Evolutionary conservation across 2,329 filamentous ascomycete genomes (phyloP).

Genomic region (Fusarium nanum): DNA sequence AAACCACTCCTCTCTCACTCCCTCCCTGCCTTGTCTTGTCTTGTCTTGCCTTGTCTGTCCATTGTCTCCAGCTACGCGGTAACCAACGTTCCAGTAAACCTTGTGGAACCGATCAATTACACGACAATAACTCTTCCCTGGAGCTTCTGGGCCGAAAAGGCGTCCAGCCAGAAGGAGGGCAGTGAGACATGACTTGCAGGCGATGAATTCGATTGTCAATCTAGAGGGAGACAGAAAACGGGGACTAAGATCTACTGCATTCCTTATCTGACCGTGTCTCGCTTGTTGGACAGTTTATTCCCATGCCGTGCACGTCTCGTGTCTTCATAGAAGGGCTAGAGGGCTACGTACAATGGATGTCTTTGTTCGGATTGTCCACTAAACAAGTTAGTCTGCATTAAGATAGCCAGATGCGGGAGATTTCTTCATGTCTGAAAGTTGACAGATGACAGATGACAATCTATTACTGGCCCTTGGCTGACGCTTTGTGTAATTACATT

Average conservation of each 20-base stretch:
- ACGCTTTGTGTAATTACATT: constrained; percentile 6
- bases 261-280: constrained; percentile 14
- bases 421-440: not conserved
- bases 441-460: constrained; percentile 1
- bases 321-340: constrained; percentile 1
- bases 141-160: constrained; percentile 27
- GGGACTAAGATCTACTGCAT: constrained; percentile 13
- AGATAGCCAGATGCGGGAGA: constrained; percentile 15
- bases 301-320: constrained; percentile 6
- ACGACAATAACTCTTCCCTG: constrained; percentile 20
- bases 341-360: constrained; percentile 11
- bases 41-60: constrained; percentile 13
- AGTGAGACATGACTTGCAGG: constrained; percentile 23
- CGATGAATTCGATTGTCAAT: constrained; percentile 10
- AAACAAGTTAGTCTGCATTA: constrained; percentile 3
- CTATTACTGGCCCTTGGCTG: constrained; percentile 21
- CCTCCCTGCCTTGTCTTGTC: not conserved
- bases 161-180: not conserved
- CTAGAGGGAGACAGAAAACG: constrained; percentile 10
- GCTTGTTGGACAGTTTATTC: constrained; percentile 12
- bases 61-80: constrained; percentile 20
- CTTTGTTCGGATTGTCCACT: constrained; percentile 29
- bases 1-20: not conserved
- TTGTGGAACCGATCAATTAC: constrained; percentile 7
- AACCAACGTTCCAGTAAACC: constrained; percentile 33